Conservation (phyloP, 345 rosid genomes). For the Eucalyptus regnans region DNA sequence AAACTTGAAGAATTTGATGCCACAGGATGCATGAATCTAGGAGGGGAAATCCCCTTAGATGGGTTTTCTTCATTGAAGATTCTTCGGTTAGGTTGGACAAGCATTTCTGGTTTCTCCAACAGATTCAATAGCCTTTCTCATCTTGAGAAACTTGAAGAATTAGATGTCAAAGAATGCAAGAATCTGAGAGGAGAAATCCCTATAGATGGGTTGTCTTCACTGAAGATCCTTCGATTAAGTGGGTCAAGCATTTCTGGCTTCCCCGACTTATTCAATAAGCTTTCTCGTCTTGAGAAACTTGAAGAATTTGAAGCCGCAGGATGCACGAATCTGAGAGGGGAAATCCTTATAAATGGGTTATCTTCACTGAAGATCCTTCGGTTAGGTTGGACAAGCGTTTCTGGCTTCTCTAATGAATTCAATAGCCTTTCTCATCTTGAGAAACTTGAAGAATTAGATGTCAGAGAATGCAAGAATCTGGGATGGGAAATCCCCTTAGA, state of each 20-base stretch:
- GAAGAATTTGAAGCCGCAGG: rapidly evolving
- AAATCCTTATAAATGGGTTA: too few relatives aligned
- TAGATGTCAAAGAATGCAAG: rapidly evolving
- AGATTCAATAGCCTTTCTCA: rapidly evolving
- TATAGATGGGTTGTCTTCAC: too few relatives aligned
- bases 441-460: too few relatives aligned
- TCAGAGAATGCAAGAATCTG: rapidly evolving
- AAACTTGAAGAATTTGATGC: too few relatives aligned
- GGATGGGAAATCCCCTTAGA: rapidly evolving
- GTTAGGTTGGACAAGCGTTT: rapidly evolving
- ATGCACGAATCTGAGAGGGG: rapidly evolving
- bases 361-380: rapidly evolving
- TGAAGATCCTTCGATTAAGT: too few relatives aligned
- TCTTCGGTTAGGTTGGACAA: too few relatives aligned
- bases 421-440: rapidly evolving
- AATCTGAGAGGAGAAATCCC: rapidly evolving
- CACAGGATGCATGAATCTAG: rapidly evolving
- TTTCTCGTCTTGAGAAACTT: too few relatives aligned
- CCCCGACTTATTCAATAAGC: rapidly evolving
- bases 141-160: too few relatives aligned
- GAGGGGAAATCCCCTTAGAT: too few relatives aligned
- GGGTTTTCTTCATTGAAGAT: too few relatives aligned
- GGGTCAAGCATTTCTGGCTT: rapidly evolving
- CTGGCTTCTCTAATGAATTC: rapidly evolving
- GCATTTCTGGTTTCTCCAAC: rapidly evolving